These are phyloP conservation scores for Mariannaea elegans DNA, from an alignment of 2,329 filamentous ascomycete species.

Conservation along the genomic window DNA sequence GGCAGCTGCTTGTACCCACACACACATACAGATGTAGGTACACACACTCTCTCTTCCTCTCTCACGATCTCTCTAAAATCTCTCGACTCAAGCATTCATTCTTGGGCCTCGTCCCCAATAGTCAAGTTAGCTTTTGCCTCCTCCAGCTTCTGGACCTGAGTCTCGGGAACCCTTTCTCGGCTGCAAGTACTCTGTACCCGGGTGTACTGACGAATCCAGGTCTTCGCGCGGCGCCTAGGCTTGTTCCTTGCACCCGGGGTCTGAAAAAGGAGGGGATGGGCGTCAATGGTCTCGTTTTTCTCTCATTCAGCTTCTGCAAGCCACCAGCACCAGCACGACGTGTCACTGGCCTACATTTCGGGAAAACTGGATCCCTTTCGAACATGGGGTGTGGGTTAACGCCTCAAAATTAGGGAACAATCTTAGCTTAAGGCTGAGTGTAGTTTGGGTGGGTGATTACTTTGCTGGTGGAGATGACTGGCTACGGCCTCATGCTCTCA, in stretches of 20 bases:
- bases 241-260: neutral
- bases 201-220: neutral
- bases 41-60: too few relatives aligned
- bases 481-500: neutral
- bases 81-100: too few relatives aligned
- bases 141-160: neutral
- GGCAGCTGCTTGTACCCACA: neutral
- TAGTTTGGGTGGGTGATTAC: constrained; percentile 17
- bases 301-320: constrained; percentile 50
- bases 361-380: constrained; percentile 3
- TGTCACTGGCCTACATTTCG: constrained; percentile 35
- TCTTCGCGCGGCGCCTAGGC: neutral
- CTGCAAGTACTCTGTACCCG: neutral
- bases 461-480: constrained; percentile 7
- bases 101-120: too few relatives aligned
- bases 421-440: constrained; percentile 39
- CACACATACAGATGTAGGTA: too few relatives aligned
- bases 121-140: too few relatives aligned
- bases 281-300: constrained; percentile 11
- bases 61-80: too few relatives aligned
- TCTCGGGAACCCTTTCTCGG: neutral
- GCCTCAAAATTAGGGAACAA: constrained; percentile 27
- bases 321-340: constrained; percentile 31
- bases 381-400: neutral
- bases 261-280: constrained; percentile 7